These are phyloP conservation scores for Daphne laureola DNA, from an alignment of 441 rosid genomes.

Conservation along the genomic window DNA sequence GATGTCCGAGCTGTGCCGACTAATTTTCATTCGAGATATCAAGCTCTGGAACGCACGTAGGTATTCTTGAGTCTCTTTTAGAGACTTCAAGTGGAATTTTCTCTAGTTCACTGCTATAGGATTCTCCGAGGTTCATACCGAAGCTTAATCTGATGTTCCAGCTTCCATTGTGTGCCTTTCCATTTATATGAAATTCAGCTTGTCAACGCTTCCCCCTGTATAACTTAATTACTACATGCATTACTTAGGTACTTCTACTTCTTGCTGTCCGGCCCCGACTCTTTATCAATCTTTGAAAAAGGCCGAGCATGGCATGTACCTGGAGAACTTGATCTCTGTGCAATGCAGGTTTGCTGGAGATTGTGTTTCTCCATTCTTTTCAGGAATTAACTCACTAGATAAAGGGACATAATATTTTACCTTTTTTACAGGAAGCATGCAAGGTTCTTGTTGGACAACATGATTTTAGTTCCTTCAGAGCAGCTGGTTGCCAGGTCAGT, in stretches of 20 bases:
- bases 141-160: too few relatives aligned
- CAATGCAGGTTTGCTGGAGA: constrained; percentile 64
- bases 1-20: constrained; percentile 72
- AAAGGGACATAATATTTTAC: constrained; percentile 7
- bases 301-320: constrained; percentile 80
- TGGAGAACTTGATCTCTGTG: constrained; percentile 52
- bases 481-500: constrained; percentile 88
- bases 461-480: constrained; percentile 96
- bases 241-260: constrained; percentile 76
- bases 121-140: too few relatives aligned
- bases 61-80: constrained; percentile 29
- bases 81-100: too few relatives aligned
- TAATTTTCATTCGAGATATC: constrained; percentile 86
- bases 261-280: constrained; percentile 63
- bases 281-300: constrained; percentile 68
- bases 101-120: too few relatives aligned
- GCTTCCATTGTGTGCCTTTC: too few relatives aligned
- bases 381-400: not conserved
- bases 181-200: too few relatives aligned
- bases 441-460: constrained; percentile 76
- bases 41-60: constrained; percentile 90
- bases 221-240: not conserved
- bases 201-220: constrained; percentile 6
- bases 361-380: constrained; percentile 11
- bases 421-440: constrained; percentile 77